A percentile compares a stretch with the other conserved stretches of the same genome.
phyloP scores from a whole-genome alignment of 371 early-diverging fungal genomes.

The Sporodiniella umbellata region DNA sequence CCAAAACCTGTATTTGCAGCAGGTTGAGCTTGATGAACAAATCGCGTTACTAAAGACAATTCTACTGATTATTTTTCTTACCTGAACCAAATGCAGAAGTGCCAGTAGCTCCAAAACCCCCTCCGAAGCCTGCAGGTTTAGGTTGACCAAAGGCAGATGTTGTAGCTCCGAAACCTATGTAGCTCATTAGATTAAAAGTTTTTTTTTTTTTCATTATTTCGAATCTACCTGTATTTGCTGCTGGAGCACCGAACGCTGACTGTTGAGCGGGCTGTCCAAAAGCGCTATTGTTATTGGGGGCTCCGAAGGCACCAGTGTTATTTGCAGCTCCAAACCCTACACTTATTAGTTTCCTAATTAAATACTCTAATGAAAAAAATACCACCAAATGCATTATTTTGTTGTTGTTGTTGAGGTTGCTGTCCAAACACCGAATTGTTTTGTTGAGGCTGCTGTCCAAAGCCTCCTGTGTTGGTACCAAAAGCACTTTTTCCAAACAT shows the following conservation, averaged over 20 bases:
- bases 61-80: conserved; percentile 6
- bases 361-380: not conserved
- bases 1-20: conserved; percentile 28
- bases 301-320: conserved; percentile 33
- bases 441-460: conserved; percentile 59
- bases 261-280: conserved; percentile 50
- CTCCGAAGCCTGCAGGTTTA: conserved; percentile 26
- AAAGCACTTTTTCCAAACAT: conserved; percentile 50
- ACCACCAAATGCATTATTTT: conserved; percentile 55
- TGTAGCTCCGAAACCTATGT: conserved; percentile 35
- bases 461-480: conserved; percentile 36
- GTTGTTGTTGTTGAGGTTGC: conserved; percentile 31
- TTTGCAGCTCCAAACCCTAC: conserved; percentile 50
- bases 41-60: not conserved
- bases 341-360: not conserved
- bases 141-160: conserved; percentile 51
- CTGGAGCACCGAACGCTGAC: conserved; percentile 35
- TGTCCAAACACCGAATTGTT: conserved; percentile 48
- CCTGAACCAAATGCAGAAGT: conserved; percentile 30
- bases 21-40: conserved; percentile 22
- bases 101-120: conserved; percentile 42
- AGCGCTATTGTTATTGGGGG: conserved; percentile 36
- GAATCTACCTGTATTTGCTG: conserved; percentile 27
- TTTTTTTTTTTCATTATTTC: not conserved
- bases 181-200: not conserved